Conservation (phyloP, 2,329 filamentous ascomycete genomes). For the Fusarium marasasianum region DNA sequence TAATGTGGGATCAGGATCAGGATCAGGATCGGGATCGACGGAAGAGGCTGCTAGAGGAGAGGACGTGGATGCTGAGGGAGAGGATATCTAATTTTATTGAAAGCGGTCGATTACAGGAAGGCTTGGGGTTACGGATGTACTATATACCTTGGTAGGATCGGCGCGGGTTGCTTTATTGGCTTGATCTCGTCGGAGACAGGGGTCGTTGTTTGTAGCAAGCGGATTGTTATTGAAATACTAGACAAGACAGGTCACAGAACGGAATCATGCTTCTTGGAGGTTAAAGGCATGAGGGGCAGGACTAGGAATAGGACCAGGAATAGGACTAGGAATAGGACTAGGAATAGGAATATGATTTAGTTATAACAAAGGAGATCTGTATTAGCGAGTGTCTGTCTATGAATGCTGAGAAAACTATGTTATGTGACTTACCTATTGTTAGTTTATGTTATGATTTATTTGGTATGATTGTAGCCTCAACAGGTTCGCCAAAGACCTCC, state of each 20-base stretch:
- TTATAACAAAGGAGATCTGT: constrained; percentile 3
- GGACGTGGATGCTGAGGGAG: constrained; percentile 49
- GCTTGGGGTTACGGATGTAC: constrained; percentile 25
- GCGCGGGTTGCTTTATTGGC: constrained; percentile 24
- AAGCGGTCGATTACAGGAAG: neutral
- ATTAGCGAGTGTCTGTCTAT: neutral
- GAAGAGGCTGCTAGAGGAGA: constrained; percentile 28
- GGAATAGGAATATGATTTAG: neutral
- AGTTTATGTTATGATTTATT: neutral
- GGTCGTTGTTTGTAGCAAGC: constrained; percentile 29
- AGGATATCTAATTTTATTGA: constrained; percentile 43
- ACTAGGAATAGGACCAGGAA: neutral
- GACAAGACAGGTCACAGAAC: constrained; percentile 6
- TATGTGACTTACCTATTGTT: neutral
- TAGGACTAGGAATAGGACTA: neutral
- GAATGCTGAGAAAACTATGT: neutral
- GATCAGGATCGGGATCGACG: neutral
- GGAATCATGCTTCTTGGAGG: neutral
- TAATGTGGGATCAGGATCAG: neutral
- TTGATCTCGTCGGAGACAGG: constrained; percentile 10
- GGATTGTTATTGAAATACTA: constrained; percentile 27
- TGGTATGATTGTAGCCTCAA: neutral
- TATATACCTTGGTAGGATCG: constrained; percentile 33
- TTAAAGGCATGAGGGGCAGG: neutral
- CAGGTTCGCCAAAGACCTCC: constrained; percentile 6